Evolutionary conservation across 2,329 filamentous ascomycete species (phyloP).

Genomic region (Aspergillus floridensis): DNA sequence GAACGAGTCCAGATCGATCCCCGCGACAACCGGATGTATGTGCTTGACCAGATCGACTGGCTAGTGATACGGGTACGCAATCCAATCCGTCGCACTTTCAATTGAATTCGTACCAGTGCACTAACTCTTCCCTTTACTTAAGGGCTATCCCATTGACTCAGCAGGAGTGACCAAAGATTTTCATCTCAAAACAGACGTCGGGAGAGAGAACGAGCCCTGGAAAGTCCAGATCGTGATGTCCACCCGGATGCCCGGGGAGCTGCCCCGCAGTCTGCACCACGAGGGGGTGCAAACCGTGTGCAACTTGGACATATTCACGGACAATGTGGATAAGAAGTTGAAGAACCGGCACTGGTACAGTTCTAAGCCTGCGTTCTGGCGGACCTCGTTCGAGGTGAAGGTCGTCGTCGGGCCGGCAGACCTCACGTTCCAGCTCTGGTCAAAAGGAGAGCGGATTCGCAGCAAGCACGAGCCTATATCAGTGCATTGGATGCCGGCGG

Average conservation of each 20-base stretch:
- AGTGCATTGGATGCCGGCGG: slow-evolving; percentile 30
- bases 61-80: slow-evolving; percentile 31
- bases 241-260: too few species aligned
- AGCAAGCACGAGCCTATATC: slow-evolving; percentile 30
- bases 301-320: slow-evolving; percentile 28
- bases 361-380: slow-evolving; percentile 29
- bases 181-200: too few species aligned
- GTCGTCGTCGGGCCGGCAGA: slow-evolving; percentile 20
- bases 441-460: slow-evolving; percentile 25
- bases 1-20: slow-evolving; percentile 28
- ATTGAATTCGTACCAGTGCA: too few species aligned
- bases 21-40: slow-evolving; percentile 33
- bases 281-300: slow-evolving; percentile 26
- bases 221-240: too few species aligned
- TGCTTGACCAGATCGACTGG: slow-evolving; percentile 37
- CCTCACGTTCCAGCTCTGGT: slow-evolving; percentile 36
- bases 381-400: slow-evolving; percentile 31
- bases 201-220: too few species aligned
- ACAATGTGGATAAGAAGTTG: slow-evolving; percentile 29
- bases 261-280: too few species aligned
- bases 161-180: too few species aligned
- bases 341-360: slow-evolving; percentile 40
- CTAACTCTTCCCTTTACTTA: too few species aligned
- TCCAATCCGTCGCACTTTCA: slow-evolving; percentile 19
- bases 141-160: too few species aligned